Conservation (phyloP, 768 basidiomycete genomes). For the Stropharia rugosoannulata region DNA sequence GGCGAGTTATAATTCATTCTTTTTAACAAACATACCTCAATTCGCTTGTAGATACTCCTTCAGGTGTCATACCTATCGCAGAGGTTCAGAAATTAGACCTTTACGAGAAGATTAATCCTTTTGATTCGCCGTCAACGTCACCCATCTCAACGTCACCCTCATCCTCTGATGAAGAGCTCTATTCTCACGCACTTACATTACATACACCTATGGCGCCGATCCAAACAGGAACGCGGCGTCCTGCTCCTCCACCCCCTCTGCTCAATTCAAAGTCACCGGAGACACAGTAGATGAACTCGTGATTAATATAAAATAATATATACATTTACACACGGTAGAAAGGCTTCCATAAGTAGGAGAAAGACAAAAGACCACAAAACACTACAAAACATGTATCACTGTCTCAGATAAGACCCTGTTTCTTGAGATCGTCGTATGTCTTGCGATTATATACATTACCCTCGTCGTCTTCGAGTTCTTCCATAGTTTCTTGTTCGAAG, state of each 20-base stretch:
- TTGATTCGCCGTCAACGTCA: slow-evolving; percentile 67
- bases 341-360: slow-evolving; percentile 8
- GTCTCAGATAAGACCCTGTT: slow-evolving; percentile 83
- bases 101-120: slow-evolving; percentile 56
- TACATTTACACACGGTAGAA: slow-evolving; percentile 5
- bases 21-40: not conserved
- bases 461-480: slow-evolving; percentile 97
- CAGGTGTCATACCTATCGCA: slow-evolving; percentile 49
- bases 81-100: slow-evolving; percentile 34
- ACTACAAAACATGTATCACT: slow-evolving; percentile 8
- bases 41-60: slow-evolving; percentile 48
- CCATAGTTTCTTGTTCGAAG: slow-evolving; percentile 91
- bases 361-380: not conserved
- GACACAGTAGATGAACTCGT: slow-evolving; percentile 4
- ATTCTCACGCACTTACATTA: slow-evolving; percentile 67
- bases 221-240: slow-evolving; percentile 31
- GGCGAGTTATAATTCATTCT: slow-evolving; percentile 39
- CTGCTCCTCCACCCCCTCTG: slow-evolving; percentile 39
- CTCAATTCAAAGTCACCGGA: slow-evolving; percentile 29
- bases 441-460: slow-evolving; percentile 98
- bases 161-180: slow-evolving; percentile 84
- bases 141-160: slow-evolving; percentile 75
- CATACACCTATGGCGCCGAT: slow-evolving; percentile 72
- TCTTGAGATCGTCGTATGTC: slow-evolving; percentile 96
- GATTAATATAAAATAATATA: not conserved